A percentile compares a stretch with the other conserved stretches of the same genome.
Conservation (phyloP, 164 flowering plant species). For the Nelumbo lutea region DNA sequence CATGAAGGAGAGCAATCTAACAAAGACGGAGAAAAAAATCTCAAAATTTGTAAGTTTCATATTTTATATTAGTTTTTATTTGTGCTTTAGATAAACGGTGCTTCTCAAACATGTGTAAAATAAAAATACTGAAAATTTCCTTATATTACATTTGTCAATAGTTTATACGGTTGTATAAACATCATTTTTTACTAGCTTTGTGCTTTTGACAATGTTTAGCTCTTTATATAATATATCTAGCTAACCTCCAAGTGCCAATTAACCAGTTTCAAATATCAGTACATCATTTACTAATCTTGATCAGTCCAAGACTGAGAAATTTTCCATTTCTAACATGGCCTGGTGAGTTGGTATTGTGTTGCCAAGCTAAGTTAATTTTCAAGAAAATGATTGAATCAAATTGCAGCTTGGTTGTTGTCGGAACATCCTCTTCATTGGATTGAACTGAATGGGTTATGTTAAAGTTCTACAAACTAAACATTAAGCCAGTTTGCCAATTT, state of each 20-base stretch:
- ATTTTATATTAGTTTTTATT: slow-evolving; percentile 5
- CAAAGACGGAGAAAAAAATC: slow-evolving; percentile 1
- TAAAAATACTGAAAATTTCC: slow-evolving; percentile 6
- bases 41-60: not conserved
- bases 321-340: not conserved
- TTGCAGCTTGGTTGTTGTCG: too few relatives aligned
- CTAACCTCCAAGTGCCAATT: not conserved
- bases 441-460: too few relatives aligned
- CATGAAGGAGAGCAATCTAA: slow-evolving; percentile 5
- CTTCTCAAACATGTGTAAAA: not conserved
- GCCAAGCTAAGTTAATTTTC: too few relatives aligned
- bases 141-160: not conserved
- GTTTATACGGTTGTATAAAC: not conserved
- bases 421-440: too few relatives aligned
- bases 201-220: not conserved
- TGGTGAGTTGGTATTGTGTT: too few relatives aligned
- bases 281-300: not conserved
- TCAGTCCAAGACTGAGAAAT: not conserved
- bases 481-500: too few relatives aligned
- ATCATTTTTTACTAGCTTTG: not conserved
- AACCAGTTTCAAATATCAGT: too few relatives aligned
- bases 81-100: not conserved
- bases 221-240: not conserved
- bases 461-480: too few relatives aligned
- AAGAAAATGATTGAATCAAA: too few relatives aligned